A percentile compares a stretch with the other conserved stretches of the same genome.
Evolutionary conservation across 768 basidiomycete genomes (phyloP).

Genomic region (Hygrophorus russula): DNA sequence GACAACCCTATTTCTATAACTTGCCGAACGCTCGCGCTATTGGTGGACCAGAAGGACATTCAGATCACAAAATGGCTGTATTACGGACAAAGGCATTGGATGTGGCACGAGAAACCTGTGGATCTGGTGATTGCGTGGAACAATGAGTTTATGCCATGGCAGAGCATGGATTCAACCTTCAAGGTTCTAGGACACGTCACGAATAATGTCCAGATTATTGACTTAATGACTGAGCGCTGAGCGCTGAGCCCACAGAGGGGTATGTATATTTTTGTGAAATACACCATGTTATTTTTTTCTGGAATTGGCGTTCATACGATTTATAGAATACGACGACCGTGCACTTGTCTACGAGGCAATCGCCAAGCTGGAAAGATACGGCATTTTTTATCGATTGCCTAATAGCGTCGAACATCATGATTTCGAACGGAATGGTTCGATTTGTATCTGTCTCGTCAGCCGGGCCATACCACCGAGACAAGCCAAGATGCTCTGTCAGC

Average conservation of each 20-base stretch:
- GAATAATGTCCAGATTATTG: constrained; percentile 4
- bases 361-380: no score
- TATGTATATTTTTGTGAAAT: no score
- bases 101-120: constrained; percentile 13
- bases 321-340: no score
- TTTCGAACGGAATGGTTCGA: constrained; percentile 5
- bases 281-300: no score
- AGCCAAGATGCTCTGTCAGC: neutral
- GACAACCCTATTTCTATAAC: constrained; percentile 16
- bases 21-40: constrained; percentile 23
- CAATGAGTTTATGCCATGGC: neutral
- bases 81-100: constrained; percentile 7
- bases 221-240: no score
- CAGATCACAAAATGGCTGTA: constrained; percentile 20
- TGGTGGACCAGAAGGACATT: constrained; percentile 26
- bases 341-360: no score
- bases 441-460: neutral
- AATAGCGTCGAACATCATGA: neutral
- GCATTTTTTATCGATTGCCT: neutral
- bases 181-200: constrained; percentile 12
- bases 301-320: no score
- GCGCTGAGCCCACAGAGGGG: no score
- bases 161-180: constrained; percentile 6
- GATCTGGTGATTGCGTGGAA: constrained; percentile 13
- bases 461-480: neutral